Evolutionary conservation across 805 yeast genomes (phyloP), one percentile per base, ranked within the genome.

Genomic region (Kodamaea restingae): DNA sequence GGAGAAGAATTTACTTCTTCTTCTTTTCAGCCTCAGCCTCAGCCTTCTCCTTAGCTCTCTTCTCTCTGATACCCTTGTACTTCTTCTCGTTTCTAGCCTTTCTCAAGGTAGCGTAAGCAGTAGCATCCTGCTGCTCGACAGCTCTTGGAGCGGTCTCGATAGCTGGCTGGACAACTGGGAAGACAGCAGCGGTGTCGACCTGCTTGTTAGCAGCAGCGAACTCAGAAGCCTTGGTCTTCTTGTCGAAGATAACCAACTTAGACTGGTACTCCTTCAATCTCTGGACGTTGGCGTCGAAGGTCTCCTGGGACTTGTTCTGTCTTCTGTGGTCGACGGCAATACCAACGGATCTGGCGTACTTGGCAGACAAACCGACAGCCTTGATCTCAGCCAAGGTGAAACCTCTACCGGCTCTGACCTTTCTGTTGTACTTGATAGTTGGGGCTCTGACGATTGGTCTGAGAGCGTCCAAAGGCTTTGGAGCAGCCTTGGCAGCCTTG

Each of bases 301-400:
- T 88, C 79, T 90, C 98, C 62, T 85, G 85, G 62, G 90, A 82
- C 80, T 87, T 90, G 95, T 93, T 93, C 71, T 84, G 91, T 78
- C 98, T 90, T 82, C 98, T 91, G 91, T 87, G 95, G 80, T 93
- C 98, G 66, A 91, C 98, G 61, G 98, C 88, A 65, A 93, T 87
- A 74, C 98, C 98, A 61, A 93, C 73, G 65, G 98, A 84, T 84
- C 95, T 88, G 69, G 98, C 98, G 77, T 87, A 88, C 73, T 88
- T 86, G 46, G 72, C 63, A 56, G 88, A 74, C 64, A 87, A 80
- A 66, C 96, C 96, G 69, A 87, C 97, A 69, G 96, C 96, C 81
- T 91, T 91, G 65, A 93, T 73, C 83, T 93, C 98, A 70, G 95
- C 95, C 56, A 90, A 78, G 60, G 98, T 78, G 87, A 93, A 93